phyloP scores from a whole-genome alignment of 139 green algal species.

The Chlamydomonas sp. region DNA sequence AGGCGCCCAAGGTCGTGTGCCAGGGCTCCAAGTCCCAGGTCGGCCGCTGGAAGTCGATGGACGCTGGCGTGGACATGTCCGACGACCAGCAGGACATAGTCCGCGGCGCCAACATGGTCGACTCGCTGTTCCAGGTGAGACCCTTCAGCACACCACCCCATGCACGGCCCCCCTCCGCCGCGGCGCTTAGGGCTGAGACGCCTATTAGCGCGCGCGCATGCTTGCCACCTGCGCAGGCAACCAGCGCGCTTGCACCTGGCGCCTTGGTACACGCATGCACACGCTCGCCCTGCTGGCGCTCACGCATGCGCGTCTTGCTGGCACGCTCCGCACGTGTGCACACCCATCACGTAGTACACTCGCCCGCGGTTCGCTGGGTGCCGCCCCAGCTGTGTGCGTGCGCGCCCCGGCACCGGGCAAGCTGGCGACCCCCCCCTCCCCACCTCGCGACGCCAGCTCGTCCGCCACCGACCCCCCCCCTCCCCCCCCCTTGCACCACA shows the following conservation, averaged over 20 bases:
- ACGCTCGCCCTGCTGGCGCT: neutral
- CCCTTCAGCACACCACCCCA: neutral
- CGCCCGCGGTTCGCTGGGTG: neutral
- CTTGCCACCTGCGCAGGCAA: neutral
- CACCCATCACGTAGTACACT: neutral
- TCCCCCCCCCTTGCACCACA: constrained; percentile 30
- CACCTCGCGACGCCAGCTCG: neutral
- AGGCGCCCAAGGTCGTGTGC: neutral
- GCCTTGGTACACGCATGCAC: neutral
- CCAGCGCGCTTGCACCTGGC: neutral
- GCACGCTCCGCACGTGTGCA: too few relatives aligned
- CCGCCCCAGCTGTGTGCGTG: neutral
- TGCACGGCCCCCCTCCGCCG: neutral
- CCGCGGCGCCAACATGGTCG: constrained; percentile 86
- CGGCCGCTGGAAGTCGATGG: constrained; percentile 80
- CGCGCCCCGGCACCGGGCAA: too few relatives aligned
- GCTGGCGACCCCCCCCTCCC: neutral
- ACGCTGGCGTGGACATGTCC: constrained; percentile 75
- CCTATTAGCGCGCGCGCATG: too few relatives aligned
- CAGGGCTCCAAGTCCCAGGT: constrained; percentile 17
- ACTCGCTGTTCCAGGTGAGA: constrained; percentile 70
- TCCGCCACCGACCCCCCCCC: neutral
- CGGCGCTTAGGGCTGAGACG: neutral
- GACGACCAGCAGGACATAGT: constrained; percentile 98
- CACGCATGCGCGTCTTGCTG: neutral